These are phyloP conservation scores for Claviceps digitariae DNA, from an alignment of 2,329 filamentous ascomycete species.

Conservation along the genomic window DNA sequence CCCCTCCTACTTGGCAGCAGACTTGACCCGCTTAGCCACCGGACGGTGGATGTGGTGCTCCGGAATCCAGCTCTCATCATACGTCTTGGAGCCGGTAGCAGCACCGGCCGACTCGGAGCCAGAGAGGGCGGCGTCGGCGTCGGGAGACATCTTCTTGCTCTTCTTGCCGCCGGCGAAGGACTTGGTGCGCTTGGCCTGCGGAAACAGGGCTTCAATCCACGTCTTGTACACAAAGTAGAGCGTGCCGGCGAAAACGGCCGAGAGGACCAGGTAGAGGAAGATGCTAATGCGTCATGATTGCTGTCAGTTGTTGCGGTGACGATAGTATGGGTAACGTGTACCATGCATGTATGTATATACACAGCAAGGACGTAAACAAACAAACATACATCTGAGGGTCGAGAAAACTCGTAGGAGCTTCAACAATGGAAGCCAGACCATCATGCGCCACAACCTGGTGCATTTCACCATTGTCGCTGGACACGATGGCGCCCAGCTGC, in stretches of 20 bases:
- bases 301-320: not conserved
- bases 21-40: constrained; percentile 54
- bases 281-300: constrained; percentile 42
- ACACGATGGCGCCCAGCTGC: constrained; percentile 62
- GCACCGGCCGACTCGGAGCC: constrained; percentile 59
- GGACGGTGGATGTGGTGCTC: constrained; percentile 80
- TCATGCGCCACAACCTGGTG: constrained; percentile 73
- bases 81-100: constrained; percentile 56
- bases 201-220: constrained; percentile 93
- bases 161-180: constrained; percentile 34
- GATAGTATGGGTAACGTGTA: too few species aligned
- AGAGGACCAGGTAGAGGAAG: constrained; percentile 92
- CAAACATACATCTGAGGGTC: constrained; percentile 92
- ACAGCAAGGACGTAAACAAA: too few species aligned
- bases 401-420: constrained; percentile 80
- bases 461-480: constrained; percentile 49
- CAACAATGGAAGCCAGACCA: constrained; percentile 72
- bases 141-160: constrained; percentile 50
- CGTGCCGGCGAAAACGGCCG: constrained; percentile 61
- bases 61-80: constrained; percentile 91
- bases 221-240: constrained; percentile 97
- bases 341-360: too few species aligned
- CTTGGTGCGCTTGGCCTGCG: constrained; percentile 64
- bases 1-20: constrained; percentile 37
- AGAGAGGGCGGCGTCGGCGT: constrained; percentile 47